These are phyloP conservation scores for Schoenoplectus triqueter DNA, from an alignment of 202 grass and related monocot species.

Conservation along the genomic window DNA sequence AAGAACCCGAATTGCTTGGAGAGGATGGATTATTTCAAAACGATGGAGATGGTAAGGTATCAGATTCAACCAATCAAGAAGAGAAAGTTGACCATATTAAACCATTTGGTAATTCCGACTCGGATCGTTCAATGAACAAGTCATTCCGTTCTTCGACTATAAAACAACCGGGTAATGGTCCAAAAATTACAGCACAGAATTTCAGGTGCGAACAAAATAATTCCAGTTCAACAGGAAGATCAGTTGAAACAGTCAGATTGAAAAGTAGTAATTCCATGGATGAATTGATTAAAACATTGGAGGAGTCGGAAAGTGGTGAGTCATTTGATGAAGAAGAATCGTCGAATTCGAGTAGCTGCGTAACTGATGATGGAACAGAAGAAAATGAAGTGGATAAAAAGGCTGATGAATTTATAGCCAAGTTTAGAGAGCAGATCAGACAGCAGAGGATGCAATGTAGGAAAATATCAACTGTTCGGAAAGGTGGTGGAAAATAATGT, in stretches of 20 bases:
- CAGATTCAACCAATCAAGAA: conserved; percentile 1
- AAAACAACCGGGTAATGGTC: conserved; percentile 1
- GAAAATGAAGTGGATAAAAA: conserved; percentile 79
- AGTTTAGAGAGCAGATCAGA: conserved; percentile 89
- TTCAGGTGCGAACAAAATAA: conserved; percentile 17
- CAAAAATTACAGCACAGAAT: conserved; percentile 36
- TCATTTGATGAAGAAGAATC: conserved; percentile 55
- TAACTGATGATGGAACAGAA: conserved; percentile 32
- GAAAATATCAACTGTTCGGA: conserved; percentile 10
- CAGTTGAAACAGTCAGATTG: conserved; percentile 17
- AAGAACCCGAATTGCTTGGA: conserved; percentile 28
- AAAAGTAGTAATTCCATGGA: conserved; percentile 29
- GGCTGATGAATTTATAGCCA: conserved; percentile 81
- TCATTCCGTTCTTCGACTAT: conserved; percentile 7
- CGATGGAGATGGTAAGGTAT: conserved; percentile 38
- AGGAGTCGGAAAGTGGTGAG: conserved; percentile 54
- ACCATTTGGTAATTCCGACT: conserved; percentile 24
- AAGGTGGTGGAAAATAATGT: conserved; percentile 33
- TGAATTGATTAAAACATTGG: conserved; percentile 40
- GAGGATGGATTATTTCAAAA: conserved; percentile 9
- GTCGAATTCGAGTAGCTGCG: conserved; percentile 47
- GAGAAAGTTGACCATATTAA: conserved; percentile 34
- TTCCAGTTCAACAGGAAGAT: not conserved
- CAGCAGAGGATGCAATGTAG: conserved; percentile 52
- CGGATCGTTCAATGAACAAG: not conserved